Evolutionary conservation across 2,329 filamentous ascomycete species (phyloP).

Genomic region (Apiospora phragmitis): DNA sequence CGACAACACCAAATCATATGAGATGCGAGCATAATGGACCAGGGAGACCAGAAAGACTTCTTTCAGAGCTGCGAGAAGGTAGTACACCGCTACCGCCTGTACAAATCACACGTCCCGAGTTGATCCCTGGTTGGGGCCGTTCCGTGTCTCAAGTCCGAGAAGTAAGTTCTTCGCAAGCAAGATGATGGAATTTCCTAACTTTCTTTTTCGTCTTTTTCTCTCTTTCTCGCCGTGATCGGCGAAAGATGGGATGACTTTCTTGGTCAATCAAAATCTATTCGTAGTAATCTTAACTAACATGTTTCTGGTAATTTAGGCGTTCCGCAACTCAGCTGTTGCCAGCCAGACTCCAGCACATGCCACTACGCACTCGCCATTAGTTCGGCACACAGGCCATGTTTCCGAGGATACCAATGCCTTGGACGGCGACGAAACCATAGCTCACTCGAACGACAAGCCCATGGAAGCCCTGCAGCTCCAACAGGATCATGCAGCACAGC

Average conservation of each 20-base stretch:
- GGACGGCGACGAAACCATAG: no score
- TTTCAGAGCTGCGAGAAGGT: neutral
- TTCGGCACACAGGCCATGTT: no score
- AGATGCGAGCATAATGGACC: neutral
- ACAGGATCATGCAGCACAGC: no score
- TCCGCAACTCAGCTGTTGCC: neutral
- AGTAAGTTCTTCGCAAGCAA: neutral
- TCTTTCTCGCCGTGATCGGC: neutral
- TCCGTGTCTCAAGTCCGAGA: neutral
- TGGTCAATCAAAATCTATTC: neutral
- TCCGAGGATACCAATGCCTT: no score
- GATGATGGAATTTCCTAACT: no score
- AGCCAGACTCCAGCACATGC: neutral
- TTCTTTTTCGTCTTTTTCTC: neutral
- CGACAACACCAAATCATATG: neutral
- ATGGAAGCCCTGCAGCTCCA: no score
- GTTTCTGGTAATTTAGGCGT: neutral
- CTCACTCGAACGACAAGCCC: no score
- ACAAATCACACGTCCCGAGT: neutral
- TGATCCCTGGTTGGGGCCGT: neutral
- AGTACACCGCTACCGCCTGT: neutral
- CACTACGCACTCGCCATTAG: neutral
- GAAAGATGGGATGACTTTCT: neutral
- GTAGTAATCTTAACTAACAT: neutral
- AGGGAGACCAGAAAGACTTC: neutral